Evolutionary conservation across 2,329 filamentous ascomycete species (phyloP).

Genomic region (Neofusicoccum umdonicola): DNA sequence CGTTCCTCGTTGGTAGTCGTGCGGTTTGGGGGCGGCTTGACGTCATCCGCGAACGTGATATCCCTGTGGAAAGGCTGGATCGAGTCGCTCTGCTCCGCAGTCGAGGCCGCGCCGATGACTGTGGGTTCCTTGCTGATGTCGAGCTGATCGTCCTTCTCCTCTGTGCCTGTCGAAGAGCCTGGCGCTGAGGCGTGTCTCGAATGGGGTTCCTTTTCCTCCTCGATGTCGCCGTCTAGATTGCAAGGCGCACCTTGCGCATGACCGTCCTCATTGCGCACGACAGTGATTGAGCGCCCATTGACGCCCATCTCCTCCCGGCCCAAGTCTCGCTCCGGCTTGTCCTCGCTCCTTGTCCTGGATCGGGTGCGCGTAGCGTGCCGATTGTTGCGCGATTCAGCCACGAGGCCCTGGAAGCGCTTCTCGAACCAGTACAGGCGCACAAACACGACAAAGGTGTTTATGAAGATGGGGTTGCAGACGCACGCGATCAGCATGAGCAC

Average conservation of each 20-base stretch:
- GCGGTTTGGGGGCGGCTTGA: constrained; percentile 59
- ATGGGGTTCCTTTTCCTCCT: constrained; percentile 33
- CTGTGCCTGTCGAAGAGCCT: constrained; percentile 50
- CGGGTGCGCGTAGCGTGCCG: constrained; percentile 61
- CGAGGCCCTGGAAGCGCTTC: constrained; percentile 85
- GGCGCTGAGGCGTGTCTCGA: not conserved
- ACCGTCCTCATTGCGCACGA: constrained; percentile 59
- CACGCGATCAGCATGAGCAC: constrained; percentile 39
- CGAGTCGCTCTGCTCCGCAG: constrained; percentile 6
- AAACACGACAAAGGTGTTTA: constrained; percentile 73
- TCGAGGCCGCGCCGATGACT: not conserved
- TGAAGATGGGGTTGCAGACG: constrained; percentile 42
- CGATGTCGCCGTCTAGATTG: constrained; percentile 52
- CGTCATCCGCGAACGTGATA: constrained; percentile 68
- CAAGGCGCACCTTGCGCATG: constrained; percentile 52
- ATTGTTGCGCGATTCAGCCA: constrained; percentile 67
- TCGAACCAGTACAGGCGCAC: constrained; percentile 97
- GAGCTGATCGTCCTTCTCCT: constrained; percentile 21
- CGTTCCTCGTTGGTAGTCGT: constrained; percentile 48
- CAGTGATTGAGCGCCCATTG: constrained; percentile 62
- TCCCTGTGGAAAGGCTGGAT: constrained; percentile 39
- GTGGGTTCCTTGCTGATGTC: constrained; percentile 1
- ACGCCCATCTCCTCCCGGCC: constrained; percentile 61
- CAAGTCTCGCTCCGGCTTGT: constrained; percentile 43
- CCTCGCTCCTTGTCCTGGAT: constrained; percentile 52